phyloP scores from a whole-genome alignment of 257 asterid species.

The Petunia axillaris region DNA sequence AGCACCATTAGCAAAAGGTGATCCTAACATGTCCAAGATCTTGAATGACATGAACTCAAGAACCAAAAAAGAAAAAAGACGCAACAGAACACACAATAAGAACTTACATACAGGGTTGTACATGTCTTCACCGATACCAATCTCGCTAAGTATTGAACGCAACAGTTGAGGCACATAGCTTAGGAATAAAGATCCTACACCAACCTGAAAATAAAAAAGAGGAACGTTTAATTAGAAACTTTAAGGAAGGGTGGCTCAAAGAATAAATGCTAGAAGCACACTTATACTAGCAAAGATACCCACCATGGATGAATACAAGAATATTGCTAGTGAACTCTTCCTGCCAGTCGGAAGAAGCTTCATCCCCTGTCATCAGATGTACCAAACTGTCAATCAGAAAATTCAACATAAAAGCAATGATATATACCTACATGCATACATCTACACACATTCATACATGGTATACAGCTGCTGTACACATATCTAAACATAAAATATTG shows the following conservation, averaged over 20 bases:
- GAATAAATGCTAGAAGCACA: background rate
- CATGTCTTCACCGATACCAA: slow-evolving; percentile 86
- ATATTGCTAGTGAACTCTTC: slow-evolving; percentile 68
- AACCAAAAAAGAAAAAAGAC: slow-evolving; percentile 1
- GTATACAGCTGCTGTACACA: background rate
- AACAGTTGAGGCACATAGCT: slow-evolving; percentile 58
- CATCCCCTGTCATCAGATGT: slow-evolving; percentile 74
- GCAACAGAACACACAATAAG: slow-evolving; percentile 37
- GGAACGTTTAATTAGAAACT: slow-evolving; percentile 21
- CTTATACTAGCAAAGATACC: slow-evolving; percentile 37
- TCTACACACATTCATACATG: background rate
- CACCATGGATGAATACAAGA: slow-evolving; percentile 79
- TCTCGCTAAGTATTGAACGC: slow-evolving; percentile 54
- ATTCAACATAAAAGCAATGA: slow-evolving; percentile 17
- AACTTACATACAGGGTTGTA: slow-evolving; percentile 94
- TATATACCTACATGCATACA: background rate
- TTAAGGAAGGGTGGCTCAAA: background rate
- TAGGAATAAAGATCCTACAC: slow-evolving; percentile 77
- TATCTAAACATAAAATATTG: background rate
- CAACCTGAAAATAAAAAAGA: slow-evolving; percentile 54
- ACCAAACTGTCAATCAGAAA: slow-evolving; percentile 18
- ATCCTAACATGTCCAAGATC: background rate
- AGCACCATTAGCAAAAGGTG: slow-evolving; percentile 15
- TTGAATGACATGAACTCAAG: background rate
- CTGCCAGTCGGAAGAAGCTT: slow-evolving; percentile 94